A percentile compares a stretch with the other conserved stretches of the same genome.
phyloP scores from a whole-genome alignment of 2,329 filamentous ascomycete species.

The Ambrosiella beaveri region DNA sequence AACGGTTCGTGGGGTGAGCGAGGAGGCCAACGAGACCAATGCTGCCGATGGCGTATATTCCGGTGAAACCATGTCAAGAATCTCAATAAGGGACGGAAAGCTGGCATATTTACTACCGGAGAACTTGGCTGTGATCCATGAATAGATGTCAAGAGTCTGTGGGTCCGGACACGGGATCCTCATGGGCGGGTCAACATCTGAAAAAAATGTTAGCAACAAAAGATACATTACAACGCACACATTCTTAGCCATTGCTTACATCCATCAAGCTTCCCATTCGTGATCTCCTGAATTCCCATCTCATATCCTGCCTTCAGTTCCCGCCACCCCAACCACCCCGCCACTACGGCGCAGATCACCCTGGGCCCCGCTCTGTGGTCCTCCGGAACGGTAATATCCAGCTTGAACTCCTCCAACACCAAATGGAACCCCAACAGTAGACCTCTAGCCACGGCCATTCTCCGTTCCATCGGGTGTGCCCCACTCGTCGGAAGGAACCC shows the following conservation, averaged over 20 bases:
- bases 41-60: not conserved
- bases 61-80: constrained; percentile 16
- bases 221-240: not conserved
- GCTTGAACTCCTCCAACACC: constrained; percentile 74
- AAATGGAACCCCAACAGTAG: constrained; percentile 66
- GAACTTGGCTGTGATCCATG: constrained; percentile 36
- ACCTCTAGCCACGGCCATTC: constrained; percentile 45
- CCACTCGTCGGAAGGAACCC: constrained; percentile 51
- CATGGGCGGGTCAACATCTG: constrained; percentile 18
- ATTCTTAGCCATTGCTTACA: constrained; percentile 18
- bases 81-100: constrained; percentile 28
- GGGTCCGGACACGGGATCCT: constrained; percentile 20
- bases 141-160: constrained; percentile 24
- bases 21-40: constrained; percentile 14
- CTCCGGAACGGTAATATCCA: constrained; percentile 42
- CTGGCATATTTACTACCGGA: constrained; percentile 21
- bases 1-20: constrained; percentile 46
- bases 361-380: constrained; percentile 37
- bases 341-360: constrained; percentile 65
- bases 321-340: constrained; percentile 62
- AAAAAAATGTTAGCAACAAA: not conserved
- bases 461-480: constrained; percentile 34
- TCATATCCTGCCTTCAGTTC: constrained; percentile 32
- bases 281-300: constrained; percentile 33
- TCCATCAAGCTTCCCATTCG: constrained; percentile 23